Evolutionary conservation across 2,329 filamentous ascomycete species (phyloP), one percentile per base, ranked within the genome.

Genomic region (Eutypella sp.): DNA sequence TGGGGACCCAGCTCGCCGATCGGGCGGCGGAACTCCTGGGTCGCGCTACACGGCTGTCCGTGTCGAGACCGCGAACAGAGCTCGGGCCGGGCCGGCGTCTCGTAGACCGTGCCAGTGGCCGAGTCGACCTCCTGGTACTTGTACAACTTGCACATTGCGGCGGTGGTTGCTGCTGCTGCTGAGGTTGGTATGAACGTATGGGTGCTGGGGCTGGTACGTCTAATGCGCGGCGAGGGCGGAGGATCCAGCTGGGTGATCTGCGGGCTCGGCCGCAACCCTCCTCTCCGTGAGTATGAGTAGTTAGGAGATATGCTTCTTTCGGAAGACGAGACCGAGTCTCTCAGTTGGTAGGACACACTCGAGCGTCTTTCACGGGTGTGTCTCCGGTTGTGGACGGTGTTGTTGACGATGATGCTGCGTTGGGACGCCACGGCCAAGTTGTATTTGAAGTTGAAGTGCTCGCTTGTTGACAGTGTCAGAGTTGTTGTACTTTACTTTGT

Each of bases 131-230:
- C 71, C 27, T 70, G 65, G 65, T 69, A 74, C 42, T 72, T 51
- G 55, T 74, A 67, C 48, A 68, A 72, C 50, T 69, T 68, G 63
- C 75, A 79, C 75, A 79, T 79, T 24, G 36, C 18, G 36, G 20
- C 10, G 41, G 65, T 70, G 67, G 57, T 44, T 34, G 48, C 15
- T 45, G 42, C 40, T 47, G 36, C 18, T 18, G 20, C 10, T 41
- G 65, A 70, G 67, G 57, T 44, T 34, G 48, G n/a, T 45, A 41
- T 40, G 46, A 52, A 48, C 16, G 45, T 57, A 42, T 52, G n/a
- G n/a, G n/a, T n/a, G n/a, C n/a, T n/a, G n/a, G n/a, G n/a, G n/a
- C n/a, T 55, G 53, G 59, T 58, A 48, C 51, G 49, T 50, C 54
- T 57, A 45, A 31, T 55, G 53, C 49, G 54, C 41, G n/a, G n/a